phyloP scores from a whole-genome alignment of 495 filamentous ascomycete species.

The Podospora fimiseda region DNA sequence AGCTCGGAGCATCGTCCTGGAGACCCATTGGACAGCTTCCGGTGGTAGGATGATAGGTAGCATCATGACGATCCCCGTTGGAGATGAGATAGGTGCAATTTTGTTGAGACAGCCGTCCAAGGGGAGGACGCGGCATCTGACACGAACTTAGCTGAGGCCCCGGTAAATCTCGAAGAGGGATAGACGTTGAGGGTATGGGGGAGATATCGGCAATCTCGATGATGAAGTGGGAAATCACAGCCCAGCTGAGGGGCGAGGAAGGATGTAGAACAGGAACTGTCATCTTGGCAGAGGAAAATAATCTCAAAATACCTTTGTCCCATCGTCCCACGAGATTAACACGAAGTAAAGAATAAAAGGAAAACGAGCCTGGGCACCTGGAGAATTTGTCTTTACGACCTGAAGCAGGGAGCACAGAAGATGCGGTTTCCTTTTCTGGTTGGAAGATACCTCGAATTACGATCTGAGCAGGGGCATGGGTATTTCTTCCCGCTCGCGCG shows the following conservation, averaged over 20 bases:
- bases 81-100: background rate
- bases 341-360: background rate
- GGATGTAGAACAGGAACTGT: background rate
- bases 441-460: background rate
- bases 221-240: background rate
- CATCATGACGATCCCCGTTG: constrained; percentile 1
- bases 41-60: background rate
- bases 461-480: background rate
- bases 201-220: background rate
- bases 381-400: background rate
- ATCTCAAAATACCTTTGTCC: background rate
- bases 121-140: background rate
- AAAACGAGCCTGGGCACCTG: background rate
- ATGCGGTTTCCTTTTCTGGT: background rate
- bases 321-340: background rate
- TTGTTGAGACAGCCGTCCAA: background rate
- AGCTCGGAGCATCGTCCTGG: background rate
- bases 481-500: background rate
- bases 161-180: background rate
- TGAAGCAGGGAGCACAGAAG: background rate
- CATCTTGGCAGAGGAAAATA: background rate
- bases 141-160: constrained; percentile 2
- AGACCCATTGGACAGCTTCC: constrained; percentile 1
- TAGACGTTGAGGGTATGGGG: background rate
- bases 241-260: background rate